These are phyloP conservation scores for Talaromyces stipitatus DNA, from an alignment of 495 filamentous ascomycete genomes.

Conservation along the genomic window DNA sequence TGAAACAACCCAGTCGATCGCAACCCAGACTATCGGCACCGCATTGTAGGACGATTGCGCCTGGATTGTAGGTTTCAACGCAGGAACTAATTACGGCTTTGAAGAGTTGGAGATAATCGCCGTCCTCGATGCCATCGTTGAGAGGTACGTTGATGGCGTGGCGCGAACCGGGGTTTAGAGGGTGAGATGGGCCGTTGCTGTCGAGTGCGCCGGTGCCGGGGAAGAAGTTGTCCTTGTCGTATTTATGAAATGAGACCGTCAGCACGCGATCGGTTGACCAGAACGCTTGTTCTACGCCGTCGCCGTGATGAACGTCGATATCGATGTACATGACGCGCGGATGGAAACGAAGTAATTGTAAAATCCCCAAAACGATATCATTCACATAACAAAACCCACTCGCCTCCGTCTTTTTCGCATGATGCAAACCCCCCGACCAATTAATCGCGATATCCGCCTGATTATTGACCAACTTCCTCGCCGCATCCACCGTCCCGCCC, in stretches of 20 bases:
- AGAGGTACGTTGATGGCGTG: constrained; percentile 61
- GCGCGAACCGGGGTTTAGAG: constrained; percentile 55
- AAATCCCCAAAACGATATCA: constrained; percentile 92
- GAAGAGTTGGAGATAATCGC: constrained; percentile 81
- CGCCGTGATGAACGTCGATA: constrained; percentile 96
- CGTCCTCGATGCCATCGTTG: constrained; percentile 81
- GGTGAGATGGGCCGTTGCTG: constrained; percentile 52
- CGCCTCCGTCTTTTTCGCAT: constrained; percentile 91
- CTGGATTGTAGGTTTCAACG: constrained; percentile 68
- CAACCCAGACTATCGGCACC: constrained; percentile 92
- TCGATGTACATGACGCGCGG: constrained; percentile 95
- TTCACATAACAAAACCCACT: constrained; percentile 98
- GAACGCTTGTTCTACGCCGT: constrained; percentile 96
- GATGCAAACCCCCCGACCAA: constrained; percentile 98
- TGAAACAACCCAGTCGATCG: constrained; percentile 91
- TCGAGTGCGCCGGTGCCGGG: constrained; percentile 56
- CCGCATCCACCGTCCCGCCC: constrained; percentile 84
- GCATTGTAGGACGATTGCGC: constrained; percentile 90
- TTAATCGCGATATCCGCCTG: constrained; percentile 96
- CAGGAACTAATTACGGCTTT: constrained; percentile 69
- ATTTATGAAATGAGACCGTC: constrained; percentile 96
- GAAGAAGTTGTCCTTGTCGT: constrained; percentile 73
- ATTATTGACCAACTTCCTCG: constrained; percentile 74
- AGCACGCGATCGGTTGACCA: constrained; percentile 94
- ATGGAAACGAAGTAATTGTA: constrained; percentile 80